Evolutionary conservation across 768 basidiomycete species (phyloP).

Genomic region (Lanmaoa rubissima): DNA sequence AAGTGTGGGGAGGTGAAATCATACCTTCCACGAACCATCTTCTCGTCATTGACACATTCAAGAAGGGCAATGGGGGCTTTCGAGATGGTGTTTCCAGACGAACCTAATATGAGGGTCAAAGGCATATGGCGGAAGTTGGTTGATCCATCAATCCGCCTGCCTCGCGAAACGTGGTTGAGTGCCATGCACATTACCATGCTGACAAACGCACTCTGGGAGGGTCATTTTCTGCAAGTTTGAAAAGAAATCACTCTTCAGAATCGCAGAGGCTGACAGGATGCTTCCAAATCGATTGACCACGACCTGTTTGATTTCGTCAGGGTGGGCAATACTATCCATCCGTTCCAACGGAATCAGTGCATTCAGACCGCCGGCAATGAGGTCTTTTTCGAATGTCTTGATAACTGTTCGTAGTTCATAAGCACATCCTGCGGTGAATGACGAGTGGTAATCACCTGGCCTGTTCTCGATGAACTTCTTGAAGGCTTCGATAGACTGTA

Average conservation of each 20-base stretch:
- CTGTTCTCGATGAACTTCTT: constrained; percentile 80
- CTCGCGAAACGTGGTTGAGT: constrained; percentile 1
- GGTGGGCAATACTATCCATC: constrained; percentile 72
- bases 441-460: constrained; percentile 56
- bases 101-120: constrained; percentile 46
- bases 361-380: constrained; percentile 72
- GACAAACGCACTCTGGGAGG: constrained; percentile 72
- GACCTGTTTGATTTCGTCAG: constrained; percentile 87
- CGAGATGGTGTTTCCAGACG: constrained; percentile 27
- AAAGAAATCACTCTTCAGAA: constrained; percentile 95
- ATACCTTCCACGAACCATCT: constrained; percentile 79
- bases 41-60: constrained; percentile 40
- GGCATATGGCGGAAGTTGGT: constrained; percentile 90
- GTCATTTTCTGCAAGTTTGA: constrained; percentile 95
- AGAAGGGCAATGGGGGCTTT: constrained; percentile 35
- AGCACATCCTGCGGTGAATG: neutral
- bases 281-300: constrained; percentile 82
- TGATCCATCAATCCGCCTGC: constrained; percentile 84
- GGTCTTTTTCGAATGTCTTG: constrained; percentile 91
- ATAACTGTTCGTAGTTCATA: constrained; percentile 57
- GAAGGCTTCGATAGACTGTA: constrained; percentile 70
- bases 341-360: constrained; percentile 82
- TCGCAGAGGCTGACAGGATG: constrained; percentile 87
- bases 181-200: neutral
- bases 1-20: constrained; percentile 5